phyloP scores from a whole-genome alignment of 768 basidiomycete species.

The Pleurotus ostreatus region DNA sequence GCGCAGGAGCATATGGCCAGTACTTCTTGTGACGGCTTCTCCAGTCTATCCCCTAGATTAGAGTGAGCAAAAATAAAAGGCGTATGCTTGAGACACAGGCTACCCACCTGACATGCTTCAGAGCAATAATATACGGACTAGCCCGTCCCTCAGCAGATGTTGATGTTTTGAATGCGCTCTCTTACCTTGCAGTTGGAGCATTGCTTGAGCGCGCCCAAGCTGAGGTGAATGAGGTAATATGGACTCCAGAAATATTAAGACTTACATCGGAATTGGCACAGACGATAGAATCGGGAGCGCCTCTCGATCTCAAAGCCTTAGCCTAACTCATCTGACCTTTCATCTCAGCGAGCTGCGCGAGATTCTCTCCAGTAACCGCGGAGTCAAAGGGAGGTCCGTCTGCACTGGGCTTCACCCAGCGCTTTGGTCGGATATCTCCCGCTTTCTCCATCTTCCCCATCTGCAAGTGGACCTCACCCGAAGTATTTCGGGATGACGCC shows the following conservation, averaged over 20 bases:
- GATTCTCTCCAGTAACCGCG: background rate
- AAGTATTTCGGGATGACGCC: slow-evolving; percentile 25
- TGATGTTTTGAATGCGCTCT: background rate
- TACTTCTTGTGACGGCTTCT: background rate
- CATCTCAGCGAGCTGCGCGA: background rate
- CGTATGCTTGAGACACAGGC: background rate
- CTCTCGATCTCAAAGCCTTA: background rate
- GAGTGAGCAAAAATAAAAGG: background rate
- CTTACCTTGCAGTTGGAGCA: background rate
- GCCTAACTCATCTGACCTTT: background rate
- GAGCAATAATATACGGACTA: background rate
- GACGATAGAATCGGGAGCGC: background rate
- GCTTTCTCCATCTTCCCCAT: slow-evolving; percentile 32
- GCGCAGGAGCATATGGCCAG: background rate
- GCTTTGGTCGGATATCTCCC: slow-evolving; percentile 28
- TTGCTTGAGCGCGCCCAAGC: background rate
- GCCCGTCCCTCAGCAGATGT: background rate
- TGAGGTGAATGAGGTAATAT: background rate
- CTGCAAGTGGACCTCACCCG: slow-evolving; percentile 30
- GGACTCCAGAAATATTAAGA: background rate
- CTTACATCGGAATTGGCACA: background rate
- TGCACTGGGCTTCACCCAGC: slow-evolving; percentile 17
- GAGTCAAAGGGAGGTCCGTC: slow-evolving; percentile 15
- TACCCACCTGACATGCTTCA: background rate
- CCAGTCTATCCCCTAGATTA: background rate